A percentile compares a stretch with the other conserved stretches of the same genome.
These are phyloP conservation scores for Blastomyces gilchristii DNA, from an alignment of 2,329 filamentous ascomycete species.

Conservation along the genomic window DNA sequence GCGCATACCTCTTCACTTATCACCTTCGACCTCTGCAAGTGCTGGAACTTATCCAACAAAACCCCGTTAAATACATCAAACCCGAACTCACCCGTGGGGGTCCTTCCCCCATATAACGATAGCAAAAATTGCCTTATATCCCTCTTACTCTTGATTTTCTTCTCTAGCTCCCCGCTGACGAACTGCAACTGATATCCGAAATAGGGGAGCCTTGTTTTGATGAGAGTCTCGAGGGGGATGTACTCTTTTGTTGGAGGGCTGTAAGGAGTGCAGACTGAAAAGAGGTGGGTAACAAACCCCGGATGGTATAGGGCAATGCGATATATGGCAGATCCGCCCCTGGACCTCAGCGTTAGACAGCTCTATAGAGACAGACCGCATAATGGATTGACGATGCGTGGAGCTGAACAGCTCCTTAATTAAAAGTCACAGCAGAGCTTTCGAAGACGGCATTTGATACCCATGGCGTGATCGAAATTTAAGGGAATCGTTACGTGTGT, in stretches of 20 bases:
- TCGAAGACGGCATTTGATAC: background rate
- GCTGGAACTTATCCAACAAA: conserved; percentile 51
- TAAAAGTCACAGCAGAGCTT: background rate
- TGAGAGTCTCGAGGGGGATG: conserved; percentile 49
- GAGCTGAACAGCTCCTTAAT: background rate
- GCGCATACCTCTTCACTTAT: conserved; percentile 48
- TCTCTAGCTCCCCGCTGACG: conserved; percentile 55
- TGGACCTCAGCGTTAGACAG: conserved; percentile 16
- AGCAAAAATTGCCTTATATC: conserved; percentile 61
- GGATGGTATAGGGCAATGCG: conserved; percentile 65
- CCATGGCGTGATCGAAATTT: background rate
- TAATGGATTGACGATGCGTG: background rate
- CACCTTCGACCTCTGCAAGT: conserved; percentile 48
- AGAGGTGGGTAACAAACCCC: conserved; percentile 60
- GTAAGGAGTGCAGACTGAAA: conserved; percentile 74
- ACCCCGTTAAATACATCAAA: conserved; percentile 56
- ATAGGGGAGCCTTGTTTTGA: conserved; percentile 50
- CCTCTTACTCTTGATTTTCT: conserved; percentile 45
- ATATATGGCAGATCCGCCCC: conserved; percentile 70
- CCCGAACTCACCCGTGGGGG: conserved; percentile 44
- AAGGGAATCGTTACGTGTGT: background rate
- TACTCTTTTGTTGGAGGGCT: conserved; percentile 44
- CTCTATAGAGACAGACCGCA: background rate
- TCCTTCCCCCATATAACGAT: conserved; percentile 58
- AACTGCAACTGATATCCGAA: conserved; percentile 82